Evolutionary conservation across 257 asterid genomes (phyloP).

Genomic region (Plectranthus barbatus): DNA sequence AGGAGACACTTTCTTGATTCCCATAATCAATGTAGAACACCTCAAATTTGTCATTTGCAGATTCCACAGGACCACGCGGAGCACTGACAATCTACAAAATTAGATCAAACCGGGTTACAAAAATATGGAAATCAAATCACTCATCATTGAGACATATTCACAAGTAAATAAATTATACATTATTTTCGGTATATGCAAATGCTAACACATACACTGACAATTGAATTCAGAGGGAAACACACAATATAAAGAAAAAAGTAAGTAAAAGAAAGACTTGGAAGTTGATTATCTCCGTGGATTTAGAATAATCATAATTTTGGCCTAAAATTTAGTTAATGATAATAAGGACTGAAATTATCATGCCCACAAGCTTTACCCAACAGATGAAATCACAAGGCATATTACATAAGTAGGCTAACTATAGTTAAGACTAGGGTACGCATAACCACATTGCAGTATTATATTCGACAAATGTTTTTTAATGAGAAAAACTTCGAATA

Average conservation of each 20-base stretch:
- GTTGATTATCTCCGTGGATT: too few species aligned
- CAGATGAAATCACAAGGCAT: too few species aligned
- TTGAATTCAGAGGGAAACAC: not conserved
- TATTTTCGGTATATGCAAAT: not conserved
- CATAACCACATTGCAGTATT: not conserved
- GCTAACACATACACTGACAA: not conserved
- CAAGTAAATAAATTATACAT: not conserved
- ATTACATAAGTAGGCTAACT: too few species aligned
- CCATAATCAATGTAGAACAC: slow-evolving; percentile 92
- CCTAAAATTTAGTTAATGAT: not conserved
- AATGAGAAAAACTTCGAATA: too few species aligned
- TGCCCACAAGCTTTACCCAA: not conserved
- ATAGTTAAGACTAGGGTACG: too few species aligned
- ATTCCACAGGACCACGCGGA: slow-evolving; percentile 68
- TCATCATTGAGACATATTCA: not conserved
- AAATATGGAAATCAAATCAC: not conserved
- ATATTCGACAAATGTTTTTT: too few species aligned
- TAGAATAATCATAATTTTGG: not conserved
- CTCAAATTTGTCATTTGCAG: slow-evolving; percentile 72
- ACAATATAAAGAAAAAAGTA: not conserved
- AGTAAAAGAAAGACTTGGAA: too few species aligned
- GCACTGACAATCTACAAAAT: slow-evolving; percentile 58
- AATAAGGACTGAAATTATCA: not conserved
- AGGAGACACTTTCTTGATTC: slow-evolving; percentile 77
- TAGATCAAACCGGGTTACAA: not conserved